Percentiles rank a stretch among this genome's conserved stretches.
Evolutionary conservation across 352 stramenopile species (phyloP).

Genomic region (Globisporangium abappressorium): DNA sequence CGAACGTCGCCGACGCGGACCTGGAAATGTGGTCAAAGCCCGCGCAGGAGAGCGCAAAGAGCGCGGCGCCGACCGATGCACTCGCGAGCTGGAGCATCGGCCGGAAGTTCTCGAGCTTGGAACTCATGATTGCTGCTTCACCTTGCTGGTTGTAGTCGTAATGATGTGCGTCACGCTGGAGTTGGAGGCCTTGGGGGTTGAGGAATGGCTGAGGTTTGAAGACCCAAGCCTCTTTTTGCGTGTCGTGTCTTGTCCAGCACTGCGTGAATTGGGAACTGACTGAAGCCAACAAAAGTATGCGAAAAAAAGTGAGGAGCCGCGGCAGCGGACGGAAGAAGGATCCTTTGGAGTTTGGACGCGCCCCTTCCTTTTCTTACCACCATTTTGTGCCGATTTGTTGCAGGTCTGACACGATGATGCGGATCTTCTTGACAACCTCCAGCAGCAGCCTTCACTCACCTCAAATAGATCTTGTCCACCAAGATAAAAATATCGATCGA

Average conservation of each 20-base stretch:
- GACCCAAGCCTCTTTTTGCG: not conserved
- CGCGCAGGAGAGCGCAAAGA: conserved; percentile 44
- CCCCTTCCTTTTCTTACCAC: not conserved
- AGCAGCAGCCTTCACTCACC: not conserved
- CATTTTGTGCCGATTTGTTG: not conserved
- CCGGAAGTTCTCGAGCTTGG: conserved; percentile 21
- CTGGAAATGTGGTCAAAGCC: conserved; percentile 48
- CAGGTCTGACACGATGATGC: no score
- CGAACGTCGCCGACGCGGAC: conserved; percentile 24
- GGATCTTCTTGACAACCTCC: not conserved
- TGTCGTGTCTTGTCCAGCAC: not conserved
- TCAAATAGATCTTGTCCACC: not conserved
- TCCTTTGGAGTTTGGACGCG: not conserved
- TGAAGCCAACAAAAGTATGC: not conserved
- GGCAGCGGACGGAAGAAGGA: not conserved
- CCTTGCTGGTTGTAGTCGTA: not conserved
- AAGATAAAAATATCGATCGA: no score
- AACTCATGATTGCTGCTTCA: not conserved
- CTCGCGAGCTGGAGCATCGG: conserved; percentile 38
- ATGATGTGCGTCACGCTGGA: not conserved
- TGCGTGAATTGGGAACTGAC: not conserved
- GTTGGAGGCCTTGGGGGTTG: not conserved
- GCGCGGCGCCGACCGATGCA: conserved; percentile 25
- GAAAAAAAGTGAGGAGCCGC: not conserved
- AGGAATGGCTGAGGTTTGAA: not conserved